phyloP scores from a whole-genome alignment of 768 basidiomycete species.

The Porphyrellus cyaneotinctus region DNA sequence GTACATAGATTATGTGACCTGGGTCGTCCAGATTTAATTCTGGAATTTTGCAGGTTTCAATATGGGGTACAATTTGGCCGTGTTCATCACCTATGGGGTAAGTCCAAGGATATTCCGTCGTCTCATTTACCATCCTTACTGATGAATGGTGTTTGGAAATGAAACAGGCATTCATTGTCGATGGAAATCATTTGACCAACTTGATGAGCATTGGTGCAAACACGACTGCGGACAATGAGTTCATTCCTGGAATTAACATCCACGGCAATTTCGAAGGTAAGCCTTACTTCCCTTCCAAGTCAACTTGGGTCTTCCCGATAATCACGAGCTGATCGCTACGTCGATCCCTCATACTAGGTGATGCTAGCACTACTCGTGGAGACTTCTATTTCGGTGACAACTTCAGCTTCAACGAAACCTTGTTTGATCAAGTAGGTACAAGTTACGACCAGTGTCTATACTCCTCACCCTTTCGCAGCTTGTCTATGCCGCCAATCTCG shows the following conservation, averaged over 20 bases:
- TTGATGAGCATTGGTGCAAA: constrained; percentile 27
- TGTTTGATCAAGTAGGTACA: constrained; percentile 17
- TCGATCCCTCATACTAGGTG: constrained; percentile 9
- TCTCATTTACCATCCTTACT: neutral
- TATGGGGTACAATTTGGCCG: constrained; percentile 21
- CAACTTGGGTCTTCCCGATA: neutral
- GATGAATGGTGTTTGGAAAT: neutral
- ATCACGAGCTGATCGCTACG: neutral
- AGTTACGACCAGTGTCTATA: neutral
- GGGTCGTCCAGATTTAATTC: neutral
- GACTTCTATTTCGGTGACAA: constrained; percentile 27
- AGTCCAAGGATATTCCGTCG: neutral
- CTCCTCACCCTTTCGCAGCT: constrained; percentile 10
- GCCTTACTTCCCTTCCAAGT: neutral
- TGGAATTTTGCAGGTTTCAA: constrained; percentile 17
- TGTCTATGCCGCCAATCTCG: constrained; percentile 13
- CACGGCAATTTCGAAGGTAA: constrained; percentile 26
- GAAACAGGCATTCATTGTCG: constrained; percentile 22
- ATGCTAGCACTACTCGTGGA: constrained; percentile 23
- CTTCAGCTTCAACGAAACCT: constrained; percentile 24
- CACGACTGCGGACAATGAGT: constrained; percentile 7
- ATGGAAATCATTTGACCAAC: constrained; percentile 27
- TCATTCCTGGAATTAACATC: constrained; percentile 19
- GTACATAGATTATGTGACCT: neutral
- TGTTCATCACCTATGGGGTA: constrained; percentile 23